phyloP scores from a whole-genome alignment of 176 grass and related monocot species.

The Dactylis glomerata region DNA sequence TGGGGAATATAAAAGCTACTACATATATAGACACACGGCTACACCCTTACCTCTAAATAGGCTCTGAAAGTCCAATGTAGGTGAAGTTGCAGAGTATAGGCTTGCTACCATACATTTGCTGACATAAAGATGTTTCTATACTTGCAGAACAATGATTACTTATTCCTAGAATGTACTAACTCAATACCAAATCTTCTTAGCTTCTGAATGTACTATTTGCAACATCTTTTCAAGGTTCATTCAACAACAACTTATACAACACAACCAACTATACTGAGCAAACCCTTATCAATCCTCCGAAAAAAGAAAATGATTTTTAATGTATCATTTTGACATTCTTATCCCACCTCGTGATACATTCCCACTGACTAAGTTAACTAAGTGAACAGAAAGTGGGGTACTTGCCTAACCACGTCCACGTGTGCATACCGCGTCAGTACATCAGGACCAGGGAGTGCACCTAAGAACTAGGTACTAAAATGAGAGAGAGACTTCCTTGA shows the following conservation, averaged over 20 bases:
- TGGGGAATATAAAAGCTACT: constrained; percentile 9
- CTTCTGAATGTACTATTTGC: not conserved
- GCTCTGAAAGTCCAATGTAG: not conserved
- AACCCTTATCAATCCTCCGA: not conserved
- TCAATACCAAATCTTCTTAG: not conserved
- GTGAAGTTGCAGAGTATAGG: not conserved
- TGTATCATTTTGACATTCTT: not conserved
- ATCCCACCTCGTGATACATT: not conserved
- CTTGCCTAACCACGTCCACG: constrained; percentile 8
- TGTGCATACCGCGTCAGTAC: not conserved
- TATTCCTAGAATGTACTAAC: constrained; percentile 1
- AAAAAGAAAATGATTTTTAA: not conserved
- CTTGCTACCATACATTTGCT: not conserved
- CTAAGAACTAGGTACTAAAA: not conserved
- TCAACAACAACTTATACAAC: not conserved
- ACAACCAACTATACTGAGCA: not conserved
- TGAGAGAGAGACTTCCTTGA: not conserved
- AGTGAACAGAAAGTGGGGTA: not conserved
- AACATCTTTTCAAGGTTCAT: not conserved
- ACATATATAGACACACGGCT: not conserved
- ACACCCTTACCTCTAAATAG: not conserved
- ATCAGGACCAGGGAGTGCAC: not conserved
- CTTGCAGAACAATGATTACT: not conserved
- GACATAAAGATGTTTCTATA: not conserved
- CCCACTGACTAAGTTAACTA: not conserved